Evolutionary conservation across 148 eudicot species (phyloP).

Genomic region (Pouteria glomerata): DNA sequence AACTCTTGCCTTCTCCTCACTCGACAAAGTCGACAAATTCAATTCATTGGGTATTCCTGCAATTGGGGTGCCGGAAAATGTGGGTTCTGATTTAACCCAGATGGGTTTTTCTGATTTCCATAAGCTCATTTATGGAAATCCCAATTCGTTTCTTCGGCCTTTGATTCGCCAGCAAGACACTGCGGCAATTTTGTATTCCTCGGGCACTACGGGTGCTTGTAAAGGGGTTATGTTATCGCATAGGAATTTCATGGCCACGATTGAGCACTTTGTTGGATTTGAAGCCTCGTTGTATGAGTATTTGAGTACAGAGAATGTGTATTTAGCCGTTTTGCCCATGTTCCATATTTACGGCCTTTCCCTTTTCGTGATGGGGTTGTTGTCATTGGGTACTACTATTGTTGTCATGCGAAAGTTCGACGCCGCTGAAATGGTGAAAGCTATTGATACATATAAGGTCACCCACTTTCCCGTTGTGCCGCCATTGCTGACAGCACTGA

Average conservation of each 20-base stretch:
- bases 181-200: constrained; percentile 76
- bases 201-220: constrained; percentile 76
- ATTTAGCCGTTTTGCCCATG: constrained; percentile 79
- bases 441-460: constrained; percentile 46
- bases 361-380: constrained; percentile 61
- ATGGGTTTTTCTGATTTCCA: constrained; percentile 24
- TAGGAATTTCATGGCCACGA: constrained; percentile 60
- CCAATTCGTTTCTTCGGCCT: constrained; percentile 21
- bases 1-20: constrained; percentile 31
- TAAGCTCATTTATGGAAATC: constrained; percentile 36
- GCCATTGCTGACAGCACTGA: constrained; percentile 56
- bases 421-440: constrained; percentile 47
- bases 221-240: constrained; percentile 81
- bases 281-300: constrained; percentile 67
- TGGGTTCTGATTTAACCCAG: constrained; percentile 1
- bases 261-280: constrained; percentile 70
- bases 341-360: constrained; percentile 86
- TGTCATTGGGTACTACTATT: constrained; percentile 54
- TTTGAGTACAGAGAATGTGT: constrained; percentile 36
- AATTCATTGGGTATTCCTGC: constrained; percentile 31
- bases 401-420: constrained; percentile 70
- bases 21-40: constrained; percentile 29
- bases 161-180: constrained; percentile 58
- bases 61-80: constrained; percentile 46
- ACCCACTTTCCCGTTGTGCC: constrained; percentile 84